Base-by-base conservation (phyloP, 345 rosid species). In the Passiflora organensis region DNA sequence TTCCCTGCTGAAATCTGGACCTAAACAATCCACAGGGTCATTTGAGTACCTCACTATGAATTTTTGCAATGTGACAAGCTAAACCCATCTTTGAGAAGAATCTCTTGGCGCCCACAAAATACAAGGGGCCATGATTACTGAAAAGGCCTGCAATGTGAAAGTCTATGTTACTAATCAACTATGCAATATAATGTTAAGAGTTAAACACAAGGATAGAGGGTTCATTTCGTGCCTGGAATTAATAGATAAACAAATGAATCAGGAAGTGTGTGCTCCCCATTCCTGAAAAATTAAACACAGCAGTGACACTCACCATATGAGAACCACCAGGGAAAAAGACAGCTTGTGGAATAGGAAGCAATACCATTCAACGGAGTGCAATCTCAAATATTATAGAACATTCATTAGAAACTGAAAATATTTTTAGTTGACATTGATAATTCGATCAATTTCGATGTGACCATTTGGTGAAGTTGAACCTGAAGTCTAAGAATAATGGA, bases 21-120 rank as follows among this genome's bases (percentile, higher is more conserved):
- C 5, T 53, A 49, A 51, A 32, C 43, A 20, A 51, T 4, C 43
- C 5, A 41, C 5, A 15, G n/a, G n/a, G 10, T 41, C 43, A 41
- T 11, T 41, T 17, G 16, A 24, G 57, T 76, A 80, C 86, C 86
- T 85, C 93, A 49, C 93, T 82, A 48, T 78, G 93, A 48, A 85
- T 82, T 73, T 80, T 82, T 10, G 86, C 81, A 52, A 80, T 78
- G 48, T 82, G 88, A 72, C 86, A 85, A 37, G 81, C 72, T 43
- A 82, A 74, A 56, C 86, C 93, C 80, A 82, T 80, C 75, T 75
- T 82, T 13, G 88, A 82, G 58, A 85, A 80, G 70, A 71, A 76
- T 65, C 55, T 71, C 80, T 82, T 82, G 2, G 84, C 78, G 55
- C 74, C 75, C 61, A 82, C 86, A 38, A 85, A 85, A 66, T 85